Percentiles rank a stretch among this genome's conserved stretches.
phyloP scores from a whole-genome alignment of 2,329 filamentous ascomycete genomes.

The Taxawa tesnikishii region DNA sequence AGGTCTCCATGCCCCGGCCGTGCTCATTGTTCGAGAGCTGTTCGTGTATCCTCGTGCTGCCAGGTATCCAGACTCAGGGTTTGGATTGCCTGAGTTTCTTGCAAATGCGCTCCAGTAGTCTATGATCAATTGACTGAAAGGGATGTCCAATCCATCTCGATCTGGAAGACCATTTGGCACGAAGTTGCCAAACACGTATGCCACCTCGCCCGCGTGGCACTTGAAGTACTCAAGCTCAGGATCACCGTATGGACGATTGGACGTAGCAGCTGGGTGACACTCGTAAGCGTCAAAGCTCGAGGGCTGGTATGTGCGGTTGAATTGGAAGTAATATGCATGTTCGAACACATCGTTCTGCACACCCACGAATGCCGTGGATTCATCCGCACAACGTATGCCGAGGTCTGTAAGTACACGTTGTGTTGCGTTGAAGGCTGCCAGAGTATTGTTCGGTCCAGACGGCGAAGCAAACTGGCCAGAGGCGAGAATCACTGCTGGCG shows the following conservation, averaged over 20 bases:
- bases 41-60: conserved; percentile 16
- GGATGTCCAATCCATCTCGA: conserved; percentile 23
- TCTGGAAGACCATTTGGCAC: conserved; percentile 19
- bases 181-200: conserved; percentile 26
- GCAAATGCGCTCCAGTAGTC: conserved; percentile 24
- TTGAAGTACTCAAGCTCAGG: conserved; percentile 28
- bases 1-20: too few relatives aligned
- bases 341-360: conserved; percentile 19
- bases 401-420: conserved; percentile 19
- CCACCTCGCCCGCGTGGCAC: conserved; percentile 29
- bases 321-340: conserved; percentile 23
- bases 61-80: conserved; percentile 19
- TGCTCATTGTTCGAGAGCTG: too few relatives aligned
- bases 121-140: conserved; percentile 9
- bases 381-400: conserved; percentile 22
- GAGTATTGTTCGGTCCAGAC: conserved; percentile 7
- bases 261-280: conserved; percentile 18
- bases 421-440: conserved; percentile 20
- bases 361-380: conserved; percentile 24
- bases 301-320: conserved; percentile 29
- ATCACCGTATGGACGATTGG: conserved; percentile 20
- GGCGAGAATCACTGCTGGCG: conserved; percentile 22
- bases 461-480: conserved; percentile 8
- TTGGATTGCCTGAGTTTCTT: conserved; percentile 19
- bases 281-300: conserved; percentile 9